These are phyloP conservation scores for Beauveria sp. DNA, from an alignment of 2,329 filamentous ascomycete species.

Conservation along the genomic window DNA sequence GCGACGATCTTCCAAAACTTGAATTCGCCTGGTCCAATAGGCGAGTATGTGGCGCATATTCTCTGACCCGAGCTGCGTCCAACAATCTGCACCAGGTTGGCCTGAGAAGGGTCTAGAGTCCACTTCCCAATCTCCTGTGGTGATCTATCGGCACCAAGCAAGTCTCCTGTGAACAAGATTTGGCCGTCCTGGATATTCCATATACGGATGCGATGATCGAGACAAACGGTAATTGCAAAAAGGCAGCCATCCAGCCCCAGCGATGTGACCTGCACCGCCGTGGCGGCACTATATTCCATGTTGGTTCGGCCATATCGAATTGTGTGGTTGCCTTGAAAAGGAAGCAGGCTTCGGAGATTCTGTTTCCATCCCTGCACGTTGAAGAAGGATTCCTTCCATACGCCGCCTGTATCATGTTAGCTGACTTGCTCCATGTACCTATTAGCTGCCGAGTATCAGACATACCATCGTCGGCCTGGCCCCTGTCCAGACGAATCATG, in stretches of 20 bases:
- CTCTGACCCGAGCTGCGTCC: constrained; percentile 46
- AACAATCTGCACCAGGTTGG: constrained; percentile 67
- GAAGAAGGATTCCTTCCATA: constrained; percentile 67
- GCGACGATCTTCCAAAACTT: constrained; percentile 81
- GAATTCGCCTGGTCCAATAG: constrained; percentile 80
- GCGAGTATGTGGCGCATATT: constrained; percentile 74
- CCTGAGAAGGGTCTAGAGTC: constrained; percentile 70
- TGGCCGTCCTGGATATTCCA: constrained; percentile 84
- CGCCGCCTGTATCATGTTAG: constrained; percentile 17
- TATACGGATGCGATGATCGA: constrained; percentile 82
- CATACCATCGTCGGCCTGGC: constrained; percentile 39
- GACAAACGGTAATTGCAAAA: constrained; percentile 69
- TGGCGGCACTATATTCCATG: constrained; percentile 61
- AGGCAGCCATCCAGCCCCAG: constrained; percentile 42
- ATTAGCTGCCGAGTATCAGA: background rate
- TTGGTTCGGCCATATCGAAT: constrained; percentile 56
- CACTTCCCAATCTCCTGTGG: constrained; percentile 65
- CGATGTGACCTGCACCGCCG: constrained; percentile 49
- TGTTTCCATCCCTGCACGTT: constrained; percentile 66
- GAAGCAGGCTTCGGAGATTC: constrained; percentile 57
- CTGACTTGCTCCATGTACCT: background rate
- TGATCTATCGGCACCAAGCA: constrained; percentile 60
- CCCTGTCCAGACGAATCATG: constrained; percentile 62
- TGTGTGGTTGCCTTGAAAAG: constrained; percentile 57
- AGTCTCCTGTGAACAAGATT: constrained; percentile 67